phyloP scores from a whole-genome alignment of 163 green algal genomes.

The Volvox carteri region DNA sequence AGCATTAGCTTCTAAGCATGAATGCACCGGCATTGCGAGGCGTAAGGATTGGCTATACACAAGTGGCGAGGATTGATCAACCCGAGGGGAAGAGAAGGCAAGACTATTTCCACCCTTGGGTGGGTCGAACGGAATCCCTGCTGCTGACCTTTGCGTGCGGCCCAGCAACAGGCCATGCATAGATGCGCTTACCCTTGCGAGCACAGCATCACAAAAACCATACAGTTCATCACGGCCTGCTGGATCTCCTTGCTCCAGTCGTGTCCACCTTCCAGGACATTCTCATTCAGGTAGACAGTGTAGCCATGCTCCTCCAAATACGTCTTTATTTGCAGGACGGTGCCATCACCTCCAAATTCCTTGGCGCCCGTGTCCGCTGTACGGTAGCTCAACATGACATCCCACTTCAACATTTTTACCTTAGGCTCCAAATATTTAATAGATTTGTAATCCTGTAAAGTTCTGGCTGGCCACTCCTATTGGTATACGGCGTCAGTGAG shows the following conservation, averaged over 20 bases:
- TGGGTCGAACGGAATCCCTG: too few species aligned
- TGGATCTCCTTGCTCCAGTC: background rate
- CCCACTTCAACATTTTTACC: background rate
- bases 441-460: too few species aligned
- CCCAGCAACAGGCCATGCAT: too few species aligned
- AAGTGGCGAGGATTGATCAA: too few species aligned
- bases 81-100: too few species aligned
- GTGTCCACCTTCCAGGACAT: background rate
- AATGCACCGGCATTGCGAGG: too few species aligned
- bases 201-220: background rate
- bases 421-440: background rate
- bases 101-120: too few species aligned
- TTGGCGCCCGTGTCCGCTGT: conserved; percentile 1
- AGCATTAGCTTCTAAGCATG: too few species aligned
- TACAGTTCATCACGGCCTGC: background rate
- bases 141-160: too few species aligned
- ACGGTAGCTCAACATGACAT: conserved; percentile 29
- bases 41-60: too few species aligned
- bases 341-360: conserved; percentile 9
- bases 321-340: background rate
- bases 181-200: conserved; percentile 6
- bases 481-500: background rate
- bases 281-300: conserved; percentile 10
- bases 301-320: conserved; percentile 18
- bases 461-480: background rate